phyloP scores from a whole-genome alignment of 2,329 filamentous ascomycete genomes.

The Rhynchosporium secalis region DNA sequence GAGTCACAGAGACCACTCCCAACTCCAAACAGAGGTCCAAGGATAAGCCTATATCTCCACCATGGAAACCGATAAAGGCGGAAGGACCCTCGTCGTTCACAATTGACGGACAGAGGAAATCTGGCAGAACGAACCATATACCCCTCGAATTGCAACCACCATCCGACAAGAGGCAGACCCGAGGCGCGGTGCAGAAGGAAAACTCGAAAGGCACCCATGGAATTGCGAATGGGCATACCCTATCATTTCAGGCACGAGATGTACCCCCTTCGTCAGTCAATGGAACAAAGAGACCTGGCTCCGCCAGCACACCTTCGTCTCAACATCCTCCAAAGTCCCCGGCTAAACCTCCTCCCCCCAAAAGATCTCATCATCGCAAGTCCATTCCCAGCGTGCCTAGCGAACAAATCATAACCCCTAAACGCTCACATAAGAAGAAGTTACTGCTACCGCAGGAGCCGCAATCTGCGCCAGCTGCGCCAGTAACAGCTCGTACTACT shows the following conservation, averaged over 20 bases:
- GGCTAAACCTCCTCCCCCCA: constrained; percentile 35
- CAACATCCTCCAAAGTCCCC: constrained; percentile 30
- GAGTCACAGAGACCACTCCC: constrained; percentile 52
- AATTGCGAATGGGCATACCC: constrained; percentile 27
- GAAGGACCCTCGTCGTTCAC: constrained; percentile 87
- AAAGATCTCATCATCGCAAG: constrained; percentile 36
- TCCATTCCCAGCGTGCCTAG: constrained; percentile 33
- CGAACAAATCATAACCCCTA: constrained; percentile 32
- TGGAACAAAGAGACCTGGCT: constrained; percentile 28
- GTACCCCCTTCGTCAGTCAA: constrained; percentile 26
- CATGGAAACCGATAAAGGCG: constrained; percentile 85
- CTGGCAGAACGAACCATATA: constrained; percentile 60
- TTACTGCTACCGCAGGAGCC: constrained; percentile 22
- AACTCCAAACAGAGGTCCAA: constrained; percentile 40
- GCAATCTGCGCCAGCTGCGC: constrained; percentile 29
- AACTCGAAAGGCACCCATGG: constrained; percentile 35
- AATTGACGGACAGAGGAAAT: constrained; percentile 69
- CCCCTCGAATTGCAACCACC: constrained; percentile 54
- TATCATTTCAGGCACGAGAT: constrained; percentile 28
- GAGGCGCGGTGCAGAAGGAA: constrained; percentile 45
- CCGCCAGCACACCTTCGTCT: constrained; percentile 22
- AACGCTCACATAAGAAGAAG: constrained; percentile 34
- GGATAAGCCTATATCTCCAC: constrained; percentile 69
- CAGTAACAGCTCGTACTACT: constrained; percentile 22
- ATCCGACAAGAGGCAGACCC: constrained; percentile 53